Evolutionary conservation across 371 early-diverging fungal genomes (phyloP), one percentile per base, ranked within the genome.

Genomic region (Apophysomyces trapeziformis): DNA sequence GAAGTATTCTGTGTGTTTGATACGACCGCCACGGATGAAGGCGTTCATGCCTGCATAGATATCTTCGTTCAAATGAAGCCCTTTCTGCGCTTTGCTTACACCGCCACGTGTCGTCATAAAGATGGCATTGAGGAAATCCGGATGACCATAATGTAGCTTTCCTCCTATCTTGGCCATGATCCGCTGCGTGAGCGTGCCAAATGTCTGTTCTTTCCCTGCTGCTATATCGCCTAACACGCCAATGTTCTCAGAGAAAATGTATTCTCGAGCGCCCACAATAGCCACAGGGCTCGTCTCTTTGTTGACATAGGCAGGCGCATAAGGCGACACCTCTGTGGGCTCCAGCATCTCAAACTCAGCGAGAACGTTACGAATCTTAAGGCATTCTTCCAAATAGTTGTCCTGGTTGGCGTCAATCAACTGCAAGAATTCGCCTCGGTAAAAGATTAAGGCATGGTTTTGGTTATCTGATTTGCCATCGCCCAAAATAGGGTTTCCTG

Each of bases 41-140:
- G 95, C 95, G 66, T 88, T 93, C 93, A 96, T 94, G 68, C 96
- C 96, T 36, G 95, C 95, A 65, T 91, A 95, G 68, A 96, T 95
- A 76, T 96, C 96, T 75, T 96, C 96, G 69, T 95, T 96, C 61
- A 96, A 80, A 71, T 94, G 94, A 37, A 96, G 82, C 11, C 95
- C 95, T 69, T 93, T 93, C 69, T 95, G 96, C 11, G 92, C 96
- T 77, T 96, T 96, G 47, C 90, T 87, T 16, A 95, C 89, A 68
- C 90, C 94, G 58, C 95, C 95, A 13, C 94, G 88, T 0, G 94
- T 94, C 6, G 90, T 88, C 96, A 95, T 94, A 73, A 89, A 95
- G 41, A 93, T 84, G 59, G 91, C 87, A 79, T 95, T 95, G 64
- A 95, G 79, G 66, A 95, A 95, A 78, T 96, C 96, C 1, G 96